These are phyloP conservation scores for Flaveria brownii DNA, from an alignment of 129 eudicot species.

Conservation along the genomic window DNA sequence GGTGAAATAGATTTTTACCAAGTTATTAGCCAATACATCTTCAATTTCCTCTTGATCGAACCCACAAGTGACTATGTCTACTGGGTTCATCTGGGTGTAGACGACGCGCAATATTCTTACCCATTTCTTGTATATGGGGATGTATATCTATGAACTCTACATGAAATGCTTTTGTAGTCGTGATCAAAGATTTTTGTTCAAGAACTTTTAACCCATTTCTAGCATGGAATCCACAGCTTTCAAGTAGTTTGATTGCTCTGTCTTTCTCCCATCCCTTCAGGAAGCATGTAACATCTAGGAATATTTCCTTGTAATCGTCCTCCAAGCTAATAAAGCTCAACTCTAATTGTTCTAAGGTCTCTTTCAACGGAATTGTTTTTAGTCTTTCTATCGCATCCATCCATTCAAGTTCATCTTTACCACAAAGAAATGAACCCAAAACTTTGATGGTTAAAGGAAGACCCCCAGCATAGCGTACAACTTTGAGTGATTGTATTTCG, in stretches of 20 bases:
- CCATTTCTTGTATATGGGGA: constrained; percentile 37
- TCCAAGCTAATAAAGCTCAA: constrained; percentile 48
- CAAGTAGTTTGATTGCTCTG: constrained; percentile 5
- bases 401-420: constrained; percentile 38
- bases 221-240: constrained; percentile 23
- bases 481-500: constrained; percentile 13
- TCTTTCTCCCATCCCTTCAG: constrained; percentile 14
- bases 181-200: constrained; percentile 18
- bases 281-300: constrained; percentile 36
- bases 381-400: constrained; percentile 29
- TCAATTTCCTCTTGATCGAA: constrained; percentile 20
- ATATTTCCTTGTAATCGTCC: constrained; percentile 36
- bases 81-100: not conserved
- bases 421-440: constrained; percentile 24
- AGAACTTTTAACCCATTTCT: constrained; percentile 28
- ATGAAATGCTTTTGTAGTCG: not conserved
- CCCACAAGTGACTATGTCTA: constrained; percentile 27
- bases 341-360: constrained; percentile 31
- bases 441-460: constrained; percentile 25
- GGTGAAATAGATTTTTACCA: constrained; percentile 13
- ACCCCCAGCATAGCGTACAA: constrained; percentile 38
- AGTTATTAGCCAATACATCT: constrained; percentile 16
- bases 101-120: constrained; percentile 31
- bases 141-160: constrained; percentile 10
- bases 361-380: constrained; percentile 11